These are phyloP conservation scores for Cryptococcus deneoformans DNA, from an alignment of 1,284 basidiomycete genomes.

Conservation along the genomic window DNA sequence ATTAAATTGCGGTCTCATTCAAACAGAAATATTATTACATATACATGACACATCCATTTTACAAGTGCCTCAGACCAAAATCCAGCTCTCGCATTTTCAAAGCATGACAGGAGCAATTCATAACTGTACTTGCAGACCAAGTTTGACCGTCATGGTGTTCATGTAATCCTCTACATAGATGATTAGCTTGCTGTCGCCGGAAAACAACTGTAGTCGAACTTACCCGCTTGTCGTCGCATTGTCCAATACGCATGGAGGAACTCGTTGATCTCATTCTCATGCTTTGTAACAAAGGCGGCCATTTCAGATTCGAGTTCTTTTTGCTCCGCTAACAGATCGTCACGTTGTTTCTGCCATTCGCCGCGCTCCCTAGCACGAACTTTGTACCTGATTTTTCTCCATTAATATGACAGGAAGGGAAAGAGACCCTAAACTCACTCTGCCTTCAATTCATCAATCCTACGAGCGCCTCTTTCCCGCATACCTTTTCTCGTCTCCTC, in stretches of 20 bases:
- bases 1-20: too few relatives aligned
- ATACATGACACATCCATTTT: too few relatives aligned
- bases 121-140: constrained; percentile 24
- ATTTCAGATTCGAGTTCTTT: constrained; percentile 56
- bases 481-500: constrained; percentile 72
- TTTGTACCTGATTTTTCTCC: constrained; percentile 19
- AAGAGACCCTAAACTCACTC: constrained; percentile 59
- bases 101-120: not conserved
- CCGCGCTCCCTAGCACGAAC: constrained; percentile 28
- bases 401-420: not conserved
- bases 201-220: constrained; percentile 9
- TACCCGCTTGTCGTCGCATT: constrained; percentile 72
- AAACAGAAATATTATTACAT: too few relatives aligned
- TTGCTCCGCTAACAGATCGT: constrained; percentile 27
- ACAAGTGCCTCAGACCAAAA: too few relatives aligned
- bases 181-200: constrained; percentile 1
- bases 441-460: constrained; percentile 65
- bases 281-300: constrained; percentile 65
- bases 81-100: not conserved
- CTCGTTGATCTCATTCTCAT: constrained; percentile 69
- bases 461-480: constrained; percentile 62
- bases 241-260: constrained; percentile 77
- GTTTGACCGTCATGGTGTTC: constrained; percentile 41
- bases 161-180: constrained; percentile 42
- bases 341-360: constrained; percentile 25